Conservation (phyloP, 176 grass and related monocot genomes). For the Rhynchospora pubera region DNA sequence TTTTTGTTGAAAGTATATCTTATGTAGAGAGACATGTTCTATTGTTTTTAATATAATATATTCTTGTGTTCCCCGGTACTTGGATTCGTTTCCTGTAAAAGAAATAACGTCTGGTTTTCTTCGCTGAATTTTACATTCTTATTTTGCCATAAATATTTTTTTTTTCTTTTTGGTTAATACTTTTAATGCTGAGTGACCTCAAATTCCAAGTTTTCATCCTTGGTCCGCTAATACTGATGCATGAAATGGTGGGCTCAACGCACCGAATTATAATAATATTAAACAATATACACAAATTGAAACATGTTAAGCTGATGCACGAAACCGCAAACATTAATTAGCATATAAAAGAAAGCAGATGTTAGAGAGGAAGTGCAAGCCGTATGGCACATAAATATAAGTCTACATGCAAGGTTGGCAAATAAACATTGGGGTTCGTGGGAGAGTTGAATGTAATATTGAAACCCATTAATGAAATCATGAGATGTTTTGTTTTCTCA, state of each 20-base stretch:
- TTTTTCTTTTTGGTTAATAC: not conserved
- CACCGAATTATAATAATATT: not conserved
- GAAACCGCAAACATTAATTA: not conserved
- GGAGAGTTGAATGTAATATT: not conserved
- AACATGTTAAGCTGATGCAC: not conserved
- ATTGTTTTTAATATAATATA: no score
- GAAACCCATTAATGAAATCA: not conserved
- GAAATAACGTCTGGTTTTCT: no score
- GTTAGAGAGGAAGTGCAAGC: not conserved
- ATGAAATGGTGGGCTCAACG: not conserved
- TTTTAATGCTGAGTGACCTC: not conserved
- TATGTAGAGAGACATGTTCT: no score
- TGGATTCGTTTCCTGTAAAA: no score
- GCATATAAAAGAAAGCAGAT: not conserved
- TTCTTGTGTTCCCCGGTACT: no score
- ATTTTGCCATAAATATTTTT: no score
- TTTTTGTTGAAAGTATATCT: no score
- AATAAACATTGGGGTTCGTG: constrained; percentile 14
- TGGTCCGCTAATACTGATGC: not conserved
- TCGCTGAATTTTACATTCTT: no score
- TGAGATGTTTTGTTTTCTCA: not conserved
- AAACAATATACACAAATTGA: not conserved
- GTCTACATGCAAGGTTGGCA: constrained; percentile 3
- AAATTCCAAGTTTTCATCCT: not conserved
- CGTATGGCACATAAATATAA: not conserved